Conservation (phyloP, 257 asterid species). For the Penstemon newberryi region DNA sequence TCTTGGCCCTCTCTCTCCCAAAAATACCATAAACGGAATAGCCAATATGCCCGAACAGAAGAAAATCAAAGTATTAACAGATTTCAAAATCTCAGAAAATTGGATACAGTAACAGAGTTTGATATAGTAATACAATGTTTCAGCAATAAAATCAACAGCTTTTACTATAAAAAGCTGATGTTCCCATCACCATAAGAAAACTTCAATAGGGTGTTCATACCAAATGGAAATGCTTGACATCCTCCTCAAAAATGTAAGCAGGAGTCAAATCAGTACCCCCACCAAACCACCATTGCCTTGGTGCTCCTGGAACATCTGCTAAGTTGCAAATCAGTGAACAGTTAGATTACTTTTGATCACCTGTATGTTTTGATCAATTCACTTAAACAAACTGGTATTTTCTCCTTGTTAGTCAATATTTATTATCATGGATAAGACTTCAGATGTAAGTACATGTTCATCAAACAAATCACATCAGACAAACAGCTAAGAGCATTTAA, state of each 20-base stretch:
- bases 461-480: not conserved
- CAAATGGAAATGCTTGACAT: conserved; percentile 90
- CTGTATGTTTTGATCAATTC: not conserved
- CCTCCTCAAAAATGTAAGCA: conserved; percentile 95
- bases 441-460: not conserved
- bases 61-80: not conserved
- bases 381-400: not conserved
- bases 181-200: not conserved
- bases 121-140: not conserved
- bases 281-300: conserved; percentile 98
- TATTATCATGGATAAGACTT: conserved; percentile 1
- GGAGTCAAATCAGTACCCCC: conserved; percentile 99
- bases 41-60: conserved; percentile 19
- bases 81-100: conserved; percentile 13
- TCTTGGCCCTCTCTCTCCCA: not conserved
- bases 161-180: conserved; percentile 6
- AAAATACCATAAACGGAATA: not conserved
- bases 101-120: not conserved
- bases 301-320: conserved; percentile 95
- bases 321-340: conserved; percentile 28
- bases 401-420: not conserved
- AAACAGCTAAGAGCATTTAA: not conserved
- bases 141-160: not conserved
- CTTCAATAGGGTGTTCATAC: conserved; percentile 39
- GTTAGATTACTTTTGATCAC: conserved; percentile 3